phyloP scores from a whole-genome alignment of 2,329 filamentous ascomycete species.

The Chaetomiaceae sp. region DNA sequence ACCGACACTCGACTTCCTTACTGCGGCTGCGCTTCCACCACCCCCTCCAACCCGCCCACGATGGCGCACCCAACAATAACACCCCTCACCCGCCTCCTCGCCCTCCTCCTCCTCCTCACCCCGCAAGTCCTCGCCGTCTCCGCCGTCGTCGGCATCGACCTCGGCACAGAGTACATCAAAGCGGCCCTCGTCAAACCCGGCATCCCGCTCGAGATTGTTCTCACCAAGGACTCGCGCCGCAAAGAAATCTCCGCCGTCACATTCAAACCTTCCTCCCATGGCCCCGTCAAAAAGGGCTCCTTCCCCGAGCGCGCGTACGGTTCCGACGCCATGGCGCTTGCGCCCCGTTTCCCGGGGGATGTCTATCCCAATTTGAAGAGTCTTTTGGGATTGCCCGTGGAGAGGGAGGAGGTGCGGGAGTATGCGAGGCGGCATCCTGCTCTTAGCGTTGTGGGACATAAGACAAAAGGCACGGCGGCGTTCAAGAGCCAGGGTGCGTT shows the following conservation, averaged over 20 bases:
- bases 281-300: constrained; percentile 51
- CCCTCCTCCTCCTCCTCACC: constrained; percentile 40
- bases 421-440: constrained; percentile 77
- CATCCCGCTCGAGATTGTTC: constrained; percentile 93
- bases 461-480: constrained; percentile 64
- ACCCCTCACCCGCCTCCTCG: constrained; percentile 41
- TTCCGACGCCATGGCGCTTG: constrained; percentile 81
- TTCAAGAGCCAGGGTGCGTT: constrained; percentile 72
- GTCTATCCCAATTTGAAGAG: constrained; percentile 93
- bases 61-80: constrained; percentile 36
- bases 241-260: constrained; percentile 90
- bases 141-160: constrained; percentile 85
- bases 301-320: constrained; percentile 92
- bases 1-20: too few relatives aligned
- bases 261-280: constrained; percentile 78
- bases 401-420: constrained; percentile 58
- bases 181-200: constrained; percentile 93
- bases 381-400: constrained; percentile 69
- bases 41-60: constrained; percentile 24
- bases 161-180: constrained; percentile 97
- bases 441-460: constrained; percentile 60
- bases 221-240: constrained; percentile 95
- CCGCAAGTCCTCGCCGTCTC: constrained; percentile 52
- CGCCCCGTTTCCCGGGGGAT: constrained; percentile 83
- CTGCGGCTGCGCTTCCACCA: neutral